Base-by-base conservation (phyloP, 2,329 filamentous ascomycete genomes). In the Fonsecaea pedrosoi region DNA sequence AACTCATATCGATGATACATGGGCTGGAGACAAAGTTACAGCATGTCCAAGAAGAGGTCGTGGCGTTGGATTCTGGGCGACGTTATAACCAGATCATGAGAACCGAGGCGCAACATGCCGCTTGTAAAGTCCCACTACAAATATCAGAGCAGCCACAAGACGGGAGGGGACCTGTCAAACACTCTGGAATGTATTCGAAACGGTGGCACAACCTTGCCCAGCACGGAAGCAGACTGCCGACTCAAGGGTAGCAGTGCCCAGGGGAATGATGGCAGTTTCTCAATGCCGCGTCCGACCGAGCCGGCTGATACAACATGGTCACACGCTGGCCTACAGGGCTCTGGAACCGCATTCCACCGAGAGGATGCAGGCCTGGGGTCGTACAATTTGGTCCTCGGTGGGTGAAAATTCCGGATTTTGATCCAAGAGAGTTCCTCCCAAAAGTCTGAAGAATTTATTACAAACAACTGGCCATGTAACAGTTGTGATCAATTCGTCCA, bases 41-140 rank as follows among this genome's bases (percentile, higher is more conserved):
- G 34, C 34, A 37, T 7, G 10, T 37, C 34, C 34, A 1, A 37
- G 6, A 37, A 37, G 34, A 37, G 34, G 2, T 37, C 34, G 34
- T 6, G 10, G 34, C 6, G 10, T 37, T 37, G 34, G 10, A 37
- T 37, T 37, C 2, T 37, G 34, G 34, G 2, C 34, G 34, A 37
- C 34, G 10, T 6, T 6, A 37, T 37, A 37, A 37, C 34, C 34
- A 10, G 4, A 38, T 21, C 4, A 13, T 34, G 25, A 50, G 45
- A 32, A 53, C 15, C 48, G 25, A 53, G 58, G 42, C 45, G 58
- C 40, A 35, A 57, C 7, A 9, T 53, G 45, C 45, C n/a, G 45
- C 45, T 53, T 53, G 3, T 8, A 42, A 25, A 38, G 34, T 13
- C 55, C 18, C 3, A 37, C 34, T 37, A 37, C 34, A 37, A 10